Evolutionary conservation across 768 basidiomycete species (phyloP).

Genomic region (Phylloporus rhodoxanthus): DNA sequence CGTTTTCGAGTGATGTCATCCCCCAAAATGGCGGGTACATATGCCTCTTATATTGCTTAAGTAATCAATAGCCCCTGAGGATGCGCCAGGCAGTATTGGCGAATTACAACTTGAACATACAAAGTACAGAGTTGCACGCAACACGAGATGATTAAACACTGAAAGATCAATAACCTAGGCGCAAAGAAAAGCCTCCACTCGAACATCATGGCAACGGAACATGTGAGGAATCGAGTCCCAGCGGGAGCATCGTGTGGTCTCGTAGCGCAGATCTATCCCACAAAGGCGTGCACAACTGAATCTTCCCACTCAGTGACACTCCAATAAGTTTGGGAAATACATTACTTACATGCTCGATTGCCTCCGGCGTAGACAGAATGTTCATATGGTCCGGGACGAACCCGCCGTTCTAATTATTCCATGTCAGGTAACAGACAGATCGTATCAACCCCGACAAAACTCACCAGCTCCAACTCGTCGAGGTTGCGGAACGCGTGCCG

Average conservation of each 20-base stretch:
- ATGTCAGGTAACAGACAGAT: background rate
- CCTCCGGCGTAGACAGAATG: conserved; percentile 52
- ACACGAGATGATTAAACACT: background rate
- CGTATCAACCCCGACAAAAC: conserved; percentile 16
- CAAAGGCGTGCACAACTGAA: conserved; percentile 46
- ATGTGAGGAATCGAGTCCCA: conserved; percentile 41
- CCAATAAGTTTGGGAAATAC: background rate
- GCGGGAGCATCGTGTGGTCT: conserved; percentile 51
- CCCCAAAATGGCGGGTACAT: background rate
- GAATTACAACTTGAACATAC: background rate
- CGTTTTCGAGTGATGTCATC: background rate
- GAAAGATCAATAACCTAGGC: background rate
- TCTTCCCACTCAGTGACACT: conserved; percentile 3
- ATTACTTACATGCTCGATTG: conserved; percentile 50
- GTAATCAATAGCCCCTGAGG: background rate
- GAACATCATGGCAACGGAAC: conserved; percentile 12
- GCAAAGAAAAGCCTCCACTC: background rate
- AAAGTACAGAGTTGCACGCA: background rate
- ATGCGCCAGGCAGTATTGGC: background rate
- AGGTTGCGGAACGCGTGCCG: conserved; percentile 61
- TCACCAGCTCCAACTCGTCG: conserved; percentile 56
- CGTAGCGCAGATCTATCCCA: conserved; percentile 47
- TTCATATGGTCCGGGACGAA: conserved; percentile 73
- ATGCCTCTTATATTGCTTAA: too few relatives aligned
- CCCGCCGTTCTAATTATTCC: conserved; percentile 42